Base-by-base conservation (phyloP, 2,329 filamentous ascomycete genomes). In the Arachnomyces sp. region DNA sequence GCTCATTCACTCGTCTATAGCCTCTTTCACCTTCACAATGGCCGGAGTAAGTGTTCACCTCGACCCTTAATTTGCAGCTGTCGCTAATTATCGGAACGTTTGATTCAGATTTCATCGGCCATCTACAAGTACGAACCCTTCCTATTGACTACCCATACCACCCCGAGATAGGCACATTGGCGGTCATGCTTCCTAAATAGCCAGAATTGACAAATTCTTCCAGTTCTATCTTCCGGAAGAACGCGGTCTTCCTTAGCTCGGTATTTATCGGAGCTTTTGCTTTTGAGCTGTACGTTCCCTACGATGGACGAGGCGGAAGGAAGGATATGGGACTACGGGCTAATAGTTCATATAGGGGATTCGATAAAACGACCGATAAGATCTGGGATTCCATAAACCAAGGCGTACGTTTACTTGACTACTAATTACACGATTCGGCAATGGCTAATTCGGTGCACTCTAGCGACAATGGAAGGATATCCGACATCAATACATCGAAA, bases 381-480 rank as follows among this genome's bases (percentile, higher is more conserved):
- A 60, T 95, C 64, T 98, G 92, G 92, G 87, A 98, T 67, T 75
- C 68, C 63, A 68, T 89, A 64, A 98, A 98, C 80, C 78, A 76
- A 59, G 92, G 92, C 59, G 90, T 95, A 86, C 61, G 86, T 82
- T 30, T 28, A 38, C 38, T 34, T 31, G 18, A 28, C 15, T 29
- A n/a, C 31, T 42, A 35, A 43, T 39, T 44, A 38, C 31, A 14
- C 4, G 7, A 16, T 17, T 34, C 11, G 36, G 21, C 39, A 33
- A 52, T 50, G 35, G 50, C 48, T 44, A 28, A 36, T 14, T 38
- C 34, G 30, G 15, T 12, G 8, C 44, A 55, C n/a, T n/a, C n/a
- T 61, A 96, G 90, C 87, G 90, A 61, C 90, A 95, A 93, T 96
- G 92, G 92, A 95, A 95, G 78, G 92, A 98, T 67, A 95, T 98